phyloP scores from a whole-genome alignment of 768 basidiomycete species.

The Coprinopsis cinerea region DNA sequence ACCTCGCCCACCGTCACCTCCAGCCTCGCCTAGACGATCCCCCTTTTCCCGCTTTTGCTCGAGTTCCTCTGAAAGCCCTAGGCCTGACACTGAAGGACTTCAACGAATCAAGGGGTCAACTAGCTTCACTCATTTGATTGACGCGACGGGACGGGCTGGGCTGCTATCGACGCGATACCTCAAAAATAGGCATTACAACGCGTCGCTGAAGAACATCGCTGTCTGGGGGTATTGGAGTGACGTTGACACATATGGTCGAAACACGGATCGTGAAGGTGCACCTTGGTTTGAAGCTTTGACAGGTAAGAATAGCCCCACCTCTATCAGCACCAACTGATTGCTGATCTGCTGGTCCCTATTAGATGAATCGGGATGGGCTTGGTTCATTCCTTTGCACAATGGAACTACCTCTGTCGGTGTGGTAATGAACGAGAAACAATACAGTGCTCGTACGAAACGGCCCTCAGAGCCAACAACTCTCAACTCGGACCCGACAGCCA shows the following conservation, averaged over 20 bases:
- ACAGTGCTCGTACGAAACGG: constrained; percentile 25
- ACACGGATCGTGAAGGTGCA: constrained; percentile 46
- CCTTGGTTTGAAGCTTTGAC: constrained; percentile 71
- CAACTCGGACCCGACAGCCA: too few species aligned
- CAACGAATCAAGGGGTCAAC: constrained; percentile 41
- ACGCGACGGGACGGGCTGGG: constrained; percentile 71
- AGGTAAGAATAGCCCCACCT: constrained; percentile 33
- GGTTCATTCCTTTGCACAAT: constrained; percentile 66
- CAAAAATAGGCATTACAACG: constrained; percentile 64
- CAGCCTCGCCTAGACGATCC: constrained; percentile 31
- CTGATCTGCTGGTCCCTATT: constrained; percentile 4
- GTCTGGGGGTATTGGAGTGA: constrained; percentile 74
- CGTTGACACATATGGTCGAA: constrained; percentile 44
- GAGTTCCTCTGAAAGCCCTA: constrained; percentile 7
- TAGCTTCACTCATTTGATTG: constrained; percentile 61
- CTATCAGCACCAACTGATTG: constrained; percentile 1
- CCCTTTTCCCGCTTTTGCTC: constrained; percentile 18
- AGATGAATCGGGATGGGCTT: constrained; percentile 71
- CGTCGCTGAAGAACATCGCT: constrained; percentile 66
- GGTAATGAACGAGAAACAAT: constrained; percentile 51
- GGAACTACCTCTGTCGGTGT: constrained; percentile 58
- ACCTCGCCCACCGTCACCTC: constrained; percentile 33
- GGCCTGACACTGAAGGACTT: too few species aligned
- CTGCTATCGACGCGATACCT: constrained; percentile 65
- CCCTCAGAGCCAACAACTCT: constrained; percentile 17